Base-by-base conservation (phyloP, 345 rosid genomes). In the Acer yangbiense region DNA sequence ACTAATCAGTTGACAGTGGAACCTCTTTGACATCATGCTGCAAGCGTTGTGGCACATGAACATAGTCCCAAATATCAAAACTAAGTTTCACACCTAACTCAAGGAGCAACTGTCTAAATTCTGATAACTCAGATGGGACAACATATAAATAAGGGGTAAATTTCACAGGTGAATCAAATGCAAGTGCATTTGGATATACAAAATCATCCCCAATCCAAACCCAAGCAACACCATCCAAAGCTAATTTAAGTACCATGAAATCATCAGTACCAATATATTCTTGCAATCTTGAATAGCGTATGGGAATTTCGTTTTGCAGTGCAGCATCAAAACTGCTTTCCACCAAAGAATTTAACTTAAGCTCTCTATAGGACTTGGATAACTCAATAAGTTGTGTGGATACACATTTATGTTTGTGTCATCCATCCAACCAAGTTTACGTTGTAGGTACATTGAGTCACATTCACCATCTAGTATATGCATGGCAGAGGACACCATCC, bases 81-180 rank as follows among this genome's bases (percentile, higher is more conserved):
- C 93, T 93, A 76, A 84, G 89, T 77, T 85, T 86, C 67, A 93
- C 98, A 67, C 98, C 98, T 83, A 95, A 84, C 74, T 82, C 92
- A 83, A 90, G 78, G 69, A 95, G 97, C 83, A 95, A 78, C 65
- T 88, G 92, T 77, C 90, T 89, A 77, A 90, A 95, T 67, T 90
- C 95, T 69, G 89, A 87, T 83, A 95, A 83, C 76, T 95, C 98
- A 62, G 98, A 95, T 77, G 98, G 98, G 77, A 95, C 98, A 86
- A 90, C 98, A 87, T 93, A 93, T 76, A 95, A 85, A 81, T 91
- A 95, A 68, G 98, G 98, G 79, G 92, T 80, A 85, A 90, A 95
- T 83, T 95, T 93, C 81, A 91, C 98, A 18, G 98, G 98, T 44
- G 98, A 95, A 87, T 93, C 98, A 89, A 95, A 95, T 76, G 98